phyloP scores from a whole-genome alignment of 208 protist genomes.

The Trypanosoma congolense region DNA sequence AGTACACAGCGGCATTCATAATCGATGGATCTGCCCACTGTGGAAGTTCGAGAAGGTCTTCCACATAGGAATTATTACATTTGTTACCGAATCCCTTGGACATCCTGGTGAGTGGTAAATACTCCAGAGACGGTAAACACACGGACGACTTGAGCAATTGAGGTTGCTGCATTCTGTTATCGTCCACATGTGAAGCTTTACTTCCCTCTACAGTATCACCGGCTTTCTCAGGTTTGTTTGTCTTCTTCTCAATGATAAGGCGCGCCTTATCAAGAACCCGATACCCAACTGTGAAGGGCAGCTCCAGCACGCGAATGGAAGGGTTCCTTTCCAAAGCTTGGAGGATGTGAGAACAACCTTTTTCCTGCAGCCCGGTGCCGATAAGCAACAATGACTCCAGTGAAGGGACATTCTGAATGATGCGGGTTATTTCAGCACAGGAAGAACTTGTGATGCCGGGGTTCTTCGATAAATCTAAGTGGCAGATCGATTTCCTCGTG shows the following conservation, averaged over 20 bases:
- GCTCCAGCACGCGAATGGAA: conserved; percentile 36
- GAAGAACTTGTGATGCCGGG: conserved; percentile 42
- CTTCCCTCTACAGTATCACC: not conserved
- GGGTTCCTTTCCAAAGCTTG: conserved; percentile 30
- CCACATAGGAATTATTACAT: not conserved
- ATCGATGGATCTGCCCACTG: conserved; percentile 31
- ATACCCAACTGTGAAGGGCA: conserved; percentile 79
- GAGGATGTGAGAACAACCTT: conserved; percentile 35
- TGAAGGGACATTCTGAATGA: conserved; percentile 40
- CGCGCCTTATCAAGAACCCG: conserved; percentile 18
- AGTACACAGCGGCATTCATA: conserved; percentile 16
- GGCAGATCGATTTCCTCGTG: conserved; percentile 21
- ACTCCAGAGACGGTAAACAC: too few relatives aligned
- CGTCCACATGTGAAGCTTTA: too few relatives aligned
- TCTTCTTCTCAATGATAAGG: conserved; percentile 10
- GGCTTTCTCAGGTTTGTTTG: not conserved
- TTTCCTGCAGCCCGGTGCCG: conserved; percentile 33
- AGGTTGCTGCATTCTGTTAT: too few relatives aligned
- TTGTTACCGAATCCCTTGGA: too few relatives aligned
- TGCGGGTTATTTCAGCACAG: conserved; percentile 26
- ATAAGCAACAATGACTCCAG: conserved; percentile 31
- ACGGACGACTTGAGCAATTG: too few relatives aligned
- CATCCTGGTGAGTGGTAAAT: too few relatives aligned
- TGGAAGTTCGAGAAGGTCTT: conserved; percentile 4
- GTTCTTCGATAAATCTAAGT: conserved; percentile 68